Base-by-base conservation (phyloP, 2,329 filamentous ascomycete species). In the Xylariaceae sp. region DNA sequence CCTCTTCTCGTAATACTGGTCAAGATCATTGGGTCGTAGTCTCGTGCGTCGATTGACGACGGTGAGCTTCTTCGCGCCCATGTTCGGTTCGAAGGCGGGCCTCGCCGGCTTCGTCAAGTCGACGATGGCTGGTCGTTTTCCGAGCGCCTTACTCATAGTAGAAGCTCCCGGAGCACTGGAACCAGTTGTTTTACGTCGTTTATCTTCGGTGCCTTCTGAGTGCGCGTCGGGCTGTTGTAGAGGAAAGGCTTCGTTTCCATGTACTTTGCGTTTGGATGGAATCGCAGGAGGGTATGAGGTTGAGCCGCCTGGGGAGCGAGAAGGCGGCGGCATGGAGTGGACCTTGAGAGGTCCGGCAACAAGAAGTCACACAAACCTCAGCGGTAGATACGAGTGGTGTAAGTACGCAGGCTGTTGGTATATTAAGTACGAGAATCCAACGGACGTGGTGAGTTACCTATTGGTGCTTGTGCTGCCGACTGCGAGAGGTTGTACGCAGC, bases 1-100 rank as follows among this genome's bases (percentile, higher is more conserved):
- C 2, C 86, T 88, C 68, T 86, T 85, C 47, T 86, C 80, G 67
- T 96, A 90, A 76, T 96, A 97, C 64, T 84, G 81, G 63, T 89
- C 85, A 17, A 89, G 83, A 67, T 91, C 84, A 57, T 83, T 79
- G 55, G 76, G 70, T 45, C 74, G 72, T 59, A 82, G 80, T n/a
- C 82, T 76, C 1, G 83, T 81, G 60, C 88, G 86, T 64, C 97
- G 82, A 72, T 97, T 97, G 82, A 96, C 96, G 68, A 99, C 90
- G n/a, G 93, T 84, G 51, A 99, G 82, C 74, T 88, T 92, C 79
- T 88, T 92, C 17, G 90, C 87, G 37, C 91, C 92, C 9, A 82
- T 80, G 68, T 90, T 85, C 10, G 90, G 87, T 66, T 88, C 89
- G 70, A 92, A 90, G 54, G 76, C 74, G 17, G 73, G 70, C 23